Conservation (phyloP, 2,329 filamentous ascomycete species). For the Boeremia lycopersici region DNA sequence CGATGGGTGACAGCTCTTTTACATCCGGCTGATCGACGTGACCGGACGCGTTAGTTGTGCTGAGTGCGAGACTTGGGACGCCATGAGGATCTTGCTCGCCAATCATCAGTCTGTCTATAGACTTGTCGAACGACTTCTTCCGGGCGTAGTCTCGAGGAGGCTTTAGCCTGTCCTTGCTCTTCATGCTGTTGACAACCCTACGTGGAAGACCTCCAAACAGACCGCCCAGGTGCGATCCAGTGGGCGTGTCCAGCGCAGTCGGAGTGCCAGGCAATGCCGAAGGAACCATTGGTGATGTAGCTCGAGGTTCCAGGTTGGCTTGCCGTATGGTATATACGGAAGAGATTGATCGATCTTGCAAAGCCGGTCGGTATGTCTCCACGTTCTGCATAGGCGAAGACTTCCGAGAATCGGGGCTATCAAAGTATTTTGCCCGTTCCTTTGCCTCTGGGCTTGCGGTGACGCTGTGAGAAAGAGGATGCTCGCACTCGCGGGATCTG, state of each 20-base stretch:
- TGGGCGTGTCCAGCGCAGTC: conserved; percentile 50
- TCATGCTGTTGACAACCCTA: conserved; percentile 54
- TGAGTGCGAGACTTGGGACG: conserved; percentile 67
- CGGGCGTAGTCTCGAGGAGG: conserved; percentile 57
- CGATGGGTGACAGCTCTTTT: conserved; percentile 48
- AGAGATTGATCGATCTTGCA: conserved; percentile 50
- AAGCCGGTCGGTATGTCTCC: conserved; percentile 34
- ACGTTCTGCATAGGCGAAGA: conserved; percentile 46
- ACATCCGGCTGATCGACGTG: conserved; percentile 59
- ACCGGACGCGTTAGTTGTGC: conserved; percentile 66
- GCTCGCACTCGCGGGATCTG: conserved; percentile 62
- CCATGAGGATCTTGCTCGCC: conserved; percentile 67
- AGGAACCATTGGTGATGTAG: conserved; percentile 48
- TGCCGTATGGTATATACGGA: conserved; percentile 55
- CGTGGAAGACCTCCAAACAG: conserved; percentile 55
- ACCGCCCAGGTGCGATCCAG: conserved; percentile 50
- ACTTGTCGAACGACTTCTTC: conserved; percentile 69
- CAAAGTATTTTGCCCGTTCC: conserved; percentile 44
- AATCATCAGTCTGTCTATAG: conserved; percentile 67
- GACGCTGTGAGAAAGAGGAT: conserved; percentile 77
- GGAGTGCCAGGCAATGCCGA: conserved; percentile 54
- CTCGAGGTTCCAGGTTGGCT: conserved; percentile 41
- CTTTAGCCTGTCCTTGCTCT: conserved; percentile 47
- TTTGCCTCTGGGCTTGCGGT: conserved; percentile 68
- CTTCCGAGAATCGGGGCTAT: conserved; percentile 47